These are phyloP conservation scores for Phytopythium sindhum DNA, from an alignment of 352 stramenopile species.

Conservation along the genomic window DNA sequence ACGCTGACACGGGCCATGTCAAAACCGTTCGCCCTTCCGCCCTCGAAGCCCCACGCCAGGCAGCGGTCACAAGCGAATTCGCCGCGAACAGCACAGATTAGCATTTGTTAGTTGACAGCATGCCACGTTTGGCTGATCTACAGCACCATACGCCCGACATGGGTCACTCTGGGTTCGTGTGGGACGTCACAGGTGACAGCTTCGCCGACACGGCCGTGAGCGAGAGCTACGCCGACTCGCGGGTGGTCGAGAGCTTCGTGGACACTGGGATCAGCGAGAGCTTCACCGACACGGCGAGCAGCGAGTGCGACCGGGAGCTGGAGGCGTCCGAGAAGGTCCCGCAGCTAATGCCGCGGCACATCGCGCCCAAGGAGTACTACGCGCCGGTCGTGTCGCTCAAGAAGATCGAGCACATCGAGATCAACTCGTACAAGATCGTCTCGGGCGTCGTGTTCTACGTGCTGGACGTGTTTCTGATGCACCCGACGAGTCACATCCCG, in stretches of 20 bases:
- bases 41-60: background rate
- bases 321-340: constrained; percentile 1
- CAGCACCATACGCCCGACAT: background rate
- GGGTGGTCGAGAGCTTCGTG: background rate
- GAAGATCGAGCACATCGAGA: constrained; percentile 39
- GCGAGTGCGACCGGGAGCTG: background rate
- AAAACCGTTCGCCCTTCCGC: background rate
- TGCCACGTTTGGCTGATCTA: background rate
- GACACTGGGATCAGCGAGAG: background rate
- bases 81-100: background rate
- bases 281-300: background rate
- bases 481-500: constrained; percentile 42
- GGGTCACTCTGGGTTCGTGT: background rate
- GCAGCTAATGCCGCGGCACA: constrained; percentile 16
- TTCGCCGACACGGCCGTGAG: constrained; percentile 1
- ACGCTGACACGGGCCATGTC: background rate
- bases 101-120: background rate
- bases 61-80: background rate
- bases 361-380: constrained; percentile 25
- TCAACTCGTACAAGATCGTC: constrained; percentile 23
- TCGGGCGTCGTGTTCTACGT: constrained; percentile 43
- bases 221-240: background rate
- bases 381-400: constrained; percentile 27
- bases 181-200: background rate
- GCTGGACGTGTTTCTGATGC: constrained; percentile 44